Base-by-base conservation (phyloP, 768 basidiomycete genomes). In the Suillus americanus region DNA sequence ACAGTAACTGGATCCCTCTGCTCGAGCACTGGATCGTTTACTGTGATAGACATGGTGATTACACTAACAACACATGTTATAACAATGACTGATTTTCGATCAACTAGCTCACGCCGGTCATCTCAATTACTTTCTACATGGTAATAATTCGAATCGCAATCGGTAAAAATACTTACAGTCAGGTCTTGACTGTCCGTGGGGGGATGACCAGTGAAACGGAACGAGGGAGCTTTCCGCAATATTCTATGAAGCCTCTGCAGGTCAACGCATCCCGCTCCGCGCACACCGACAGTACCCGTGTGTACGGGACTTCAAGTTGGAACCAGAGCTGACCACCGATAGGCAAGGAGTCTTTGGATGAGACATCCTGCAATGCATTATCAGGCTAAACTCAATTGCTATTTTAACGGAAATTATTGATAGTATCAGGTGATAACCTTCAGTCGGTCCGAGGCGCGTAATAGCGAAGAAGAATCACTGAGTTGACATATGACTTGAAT, bases 11-110 rank as follows among this genome's bases (percentile, higher is more conserved):
- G 74, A 37, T 80, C 76, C 62, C 64, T 70, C 6, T 64, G 66
- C 4, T 43, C 67, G n/a, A 72, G 71, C 25, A 77, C 76, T 23
- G 69, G 70, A 2, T 77, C 78, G 55, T 79, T 76, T 43, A 69
- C 80, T 40, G 30, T 51, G 25, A 25, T 51, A 28, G 50, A 51
- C 14, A 9, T 28, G 50, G 50, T 51, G 8, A 51, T 51, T 8
- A 14, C 23, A 18, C 8, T 2, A 5, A 51, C 50, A 9, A 7
- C 50, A 28, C 7, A 28, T 18, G 14, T 25, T 7, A 25, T 51
- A 8, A 16, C 28, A 13, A 28, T 18, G 8, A 18, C 25, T 51
- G 25, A 51, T 16, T 25, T 28, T 28, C 25, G 8, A 28, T 51
- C 25, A 18, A 9, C 4, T 28, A 51, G 50, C 25, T 51, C 50